phyloP scores from a whole-genome alignment of 768 basidiomycete species.

The Amanita rimosa region DNA sequence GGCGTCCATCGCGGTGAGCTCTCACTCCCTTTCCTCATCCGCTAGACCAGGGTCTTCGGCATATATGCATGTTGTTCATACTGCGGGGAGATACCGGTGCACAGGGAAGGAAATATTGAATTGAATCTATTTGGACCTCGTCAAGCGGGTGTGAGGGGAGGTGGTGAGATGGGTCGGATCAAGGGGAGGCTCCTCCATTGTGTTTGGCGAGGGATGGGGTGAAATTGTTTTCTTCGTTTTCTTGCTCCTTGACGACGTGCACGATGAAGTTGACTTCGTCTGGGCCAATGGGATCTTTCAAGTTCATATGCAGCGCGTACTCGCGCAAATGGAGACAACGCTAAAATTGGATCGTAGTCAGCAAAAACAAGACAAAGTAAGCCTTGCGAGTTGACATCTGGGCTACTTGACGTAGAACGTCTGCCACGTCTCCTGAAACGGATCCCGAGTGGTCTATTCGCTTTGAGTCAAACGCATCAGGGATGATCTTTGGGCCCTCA shows the following conservation, averaged over 20 bases:
- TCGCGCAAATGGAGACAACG: conserved; percentile 21
- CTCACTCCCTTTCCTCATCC: conserved; percentile 34
- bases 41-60: conserved; percentile 58
- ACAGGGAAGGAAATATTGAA: conserved; percentile 63
- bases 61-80: conserved; percentile 67
- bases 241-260: conserved; percentile 32
- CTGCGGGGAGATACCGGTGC: conserved; percentile 69
- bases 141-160: conserved; percentile 12
- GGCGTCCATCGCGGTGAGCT: conserved; percentile 12
- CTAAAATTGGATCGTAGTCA: conserved; percentile 17
- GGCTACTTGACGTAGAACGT: conserved; percentile 35
- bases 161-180: neutral
- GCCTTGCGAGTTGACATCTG: conserved; percentile 35
- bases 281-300: conserved; percentile 20
- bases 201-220: conserved; percentile 44
- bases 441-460: conserved; percentile 5
- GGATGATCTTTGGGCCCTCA: conserved; percentile 25
- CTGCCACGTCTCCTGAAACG: conserved; percentile 18
- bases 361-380: neutral
- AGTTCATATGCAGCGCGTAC: conserved; percentile 38
- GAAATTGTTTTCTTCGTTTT: conserved; percentile 45
- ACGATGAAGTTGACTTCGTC: conserved; percentile 31
- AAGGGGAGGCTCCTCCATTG: conserved; percentile 31
- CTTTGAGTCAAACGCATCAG: conserved; percentile 12
- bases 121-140: conserved; percentile 40